Evolutionary conservation across 2,329 filamentous ascomycete species (phyloP).

Genomic region (Talaromyces sp.): DNA sequence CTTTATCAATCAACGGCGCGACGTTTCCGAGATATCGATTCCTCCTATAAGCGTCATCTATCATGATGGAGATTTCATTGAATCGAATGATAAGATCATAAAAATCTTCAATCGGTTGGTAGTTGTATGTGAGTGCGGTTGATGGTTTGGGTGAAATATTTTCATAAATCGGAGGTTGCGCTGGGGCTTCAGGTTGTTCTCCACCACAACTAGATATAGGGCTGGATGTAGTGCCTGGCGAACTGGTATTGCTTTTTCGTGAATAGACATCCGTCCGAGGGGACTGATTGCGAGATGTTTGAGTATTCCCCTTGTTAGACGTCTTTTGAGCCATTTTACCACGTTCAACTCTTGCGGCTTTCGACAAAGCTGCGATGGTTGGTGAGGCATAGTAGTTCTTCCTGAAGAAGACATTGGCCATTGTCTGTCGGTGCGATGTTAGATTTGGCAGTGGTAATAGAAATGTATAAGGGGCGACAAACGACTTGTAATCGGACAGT

Average conservation of each 20-base stretch:
- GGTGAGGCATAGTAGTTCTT: constrained; percentile 3
- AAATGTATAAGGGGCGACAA: background rate
- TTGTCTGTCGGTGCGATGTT: constrained; percentile 1
- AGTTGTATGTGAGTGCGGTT: too few relatives aligned
- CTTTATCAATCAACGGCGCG: constrained; percentile 2
- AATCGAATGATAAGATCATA: constrained; percentile 14
- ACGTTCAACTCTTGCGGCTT: constrained; percentile 1
- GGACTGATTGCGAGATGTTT: too few relatives aligned
- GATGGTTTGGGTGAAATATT: too few relatives aligned
- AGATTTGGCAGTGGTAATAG: background rate
- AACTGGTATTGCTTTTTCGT: too few relatives aligned
- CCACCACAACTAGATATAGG: too few relatives aligned
- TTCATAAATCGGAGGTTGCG: background rate
- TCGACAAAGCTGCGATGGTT: constrained; percentile 11
- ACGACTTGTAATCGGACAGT: constrained; percentile 12
- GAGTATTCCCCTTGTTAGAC: too few relatives aligned
- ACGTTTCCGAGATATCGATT: background rate
- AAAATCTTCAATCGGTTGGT: constrained; percentile 12
- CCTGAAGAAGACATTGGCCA: constrained; percentile 17
- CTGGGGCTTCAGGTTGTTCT: too few relatives aligned
- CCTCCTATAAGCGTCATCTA: background rate
- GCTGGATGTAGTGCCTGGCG: too few relatives aligned
- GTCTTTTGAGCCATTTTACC: background rate
- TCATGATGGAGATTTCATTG: constrained; percentile 12
- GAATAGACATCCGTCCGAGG: too few relatives aligned